Evolutionary conservation across 2,329 filamentous ascomycete genomes (phyloP).

Genomic region (Diaporthe australafricana): DNA sequence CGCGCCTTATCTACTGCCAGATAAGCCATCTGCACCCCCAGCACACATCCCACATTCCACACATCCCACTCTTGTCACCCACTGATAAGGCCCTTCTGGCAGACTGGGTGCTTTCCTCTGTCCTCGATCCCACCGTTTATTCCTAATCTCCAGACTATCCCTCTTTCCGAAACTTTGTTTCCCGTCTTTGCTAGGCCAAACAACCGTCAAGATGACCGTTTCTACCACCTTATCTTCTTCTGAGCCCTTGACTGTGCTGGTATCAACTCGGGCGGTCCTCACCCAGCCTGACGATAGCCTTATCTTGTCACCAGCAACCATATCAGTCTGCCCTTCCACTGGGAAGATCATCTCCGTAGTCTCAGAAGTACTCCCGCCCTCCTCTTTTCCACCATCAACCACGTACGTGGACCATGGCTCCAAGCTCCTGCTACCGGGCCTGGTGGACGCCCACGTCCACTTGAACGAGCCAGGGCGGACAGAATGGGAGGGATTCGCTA

Average conservation of each 20-base stretch:
- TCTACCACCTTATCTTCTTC: conserved; percentile 40
- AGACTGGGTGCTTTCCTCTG: background rate
- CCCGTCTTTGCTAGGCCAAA: conserved; percentile 2
- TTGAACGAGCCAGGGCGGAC: conserved; percentile 96
- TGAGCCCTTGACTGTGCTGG: conserved; percentile 75
- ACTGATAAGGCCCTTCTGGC: conserved; percentile 10
- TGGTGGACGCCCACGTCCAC: conserved; percentile 98
- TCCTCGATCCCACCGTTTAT: background rate
- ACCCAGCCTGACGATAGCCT: conserved; percentile 73
- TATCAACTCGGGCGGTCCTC: conserved; percentile 86
- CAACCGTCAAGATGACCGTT: conserved; percentile 46
- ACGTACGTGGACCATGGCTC: conserved; percentile 88
- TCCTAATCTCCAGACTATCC: conserved; percentile 22
- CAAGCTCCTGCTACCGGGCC: conserved; percentile 84
- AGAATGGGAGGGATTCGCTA: conserved; percentile 98
- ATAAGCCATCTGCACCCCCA: conserved; percentile 18
- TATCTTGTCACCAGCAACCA: conserved; percentile 81
- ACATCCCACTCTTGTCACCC: background rate
- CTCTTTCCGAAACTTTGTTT: background rate
- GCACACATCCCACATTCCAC: conserved; percentile 2
- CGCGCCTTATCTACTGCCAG: conserved; percentile 21
- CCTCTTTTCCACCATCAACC: conserved; percentile 78
- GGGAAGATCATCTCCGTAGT: conserved; percentile 88
- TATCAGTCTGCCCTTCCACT: conserved; percentile 80
- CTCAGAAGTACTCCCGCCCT: conserved; percentile 78